phyloP scores from a whole-genome alignment of 352 stramenopile species.

The Globisporangium spiculum region DNA sequence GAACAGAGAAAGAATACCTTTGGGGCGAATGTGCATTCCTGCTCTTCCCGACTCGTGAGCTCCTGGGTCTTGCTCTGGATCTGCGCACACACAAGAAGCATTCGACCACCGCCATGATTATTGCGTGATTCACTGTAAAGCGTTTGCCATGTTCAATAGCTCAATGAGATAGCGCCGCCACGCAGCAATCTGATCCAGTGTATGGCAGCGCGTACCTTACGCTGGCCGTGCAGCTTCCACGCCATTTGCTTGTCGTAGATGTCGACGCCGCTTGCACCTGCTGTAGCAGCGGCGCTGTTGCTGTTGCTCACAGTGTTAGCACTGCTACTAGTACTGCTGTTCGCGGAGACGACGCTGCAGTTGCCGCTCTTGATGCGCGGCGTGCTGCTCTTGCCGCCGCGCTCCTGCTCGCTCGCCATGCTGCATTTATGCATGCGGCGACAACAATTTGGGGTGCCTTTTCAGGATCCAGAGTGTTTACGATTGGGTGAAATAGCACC shows the following conservation, averaged over 20 bases:
- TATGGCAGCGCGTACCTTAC: slow-evolving; percentile 23
- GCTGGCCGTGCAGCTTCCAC: slow-evolving; percentile 54
- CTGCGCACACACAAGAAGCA: slow-evolving; percentile 10
- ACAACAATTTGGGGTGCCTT: neutral
- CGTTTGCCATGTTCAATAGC: too few relatives aligned
- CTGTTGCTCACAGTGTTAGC: neutral
- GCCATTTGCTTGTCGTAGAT: slow-evolving; percentile 65
- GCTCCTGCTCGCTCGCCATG: slow-evolving; percentile 21
- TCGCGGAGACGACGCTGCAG: neutral
- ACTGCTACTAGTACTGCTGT: neutral
- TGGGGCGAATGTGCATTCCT: slow-evolving; percentile 60
- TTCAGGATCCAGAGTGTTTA: neutral
- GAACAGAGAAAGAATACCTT: slow-evolving; percentile 21
- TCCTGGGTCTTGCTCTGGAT: slow-evolving; percentile 41
- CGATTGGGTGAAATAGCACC: neutral
- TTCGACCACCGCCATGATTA: neutral
- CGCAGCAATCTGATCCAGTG: too few relatives aligned
- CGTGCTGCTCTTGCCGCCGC: slow-evolving; percentile 14
- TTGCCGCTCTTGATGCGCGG: slow-evolving; percentile 18
- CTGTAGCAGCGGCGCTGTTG: neutral
- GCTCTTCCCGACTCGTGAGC: slow-evolving; percentile 34
- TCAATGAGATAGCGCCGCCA: too few relatives aligned
- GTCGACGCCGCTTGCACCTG: slow-evolving; percentile 1
- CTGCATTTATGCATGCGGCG: neutral
- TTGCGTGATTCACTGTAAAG: neutral